Evolutionary conservation across 352 stramenopile genomes (phyloP).

Genomic region (Phytopythium boreale): DNA sequence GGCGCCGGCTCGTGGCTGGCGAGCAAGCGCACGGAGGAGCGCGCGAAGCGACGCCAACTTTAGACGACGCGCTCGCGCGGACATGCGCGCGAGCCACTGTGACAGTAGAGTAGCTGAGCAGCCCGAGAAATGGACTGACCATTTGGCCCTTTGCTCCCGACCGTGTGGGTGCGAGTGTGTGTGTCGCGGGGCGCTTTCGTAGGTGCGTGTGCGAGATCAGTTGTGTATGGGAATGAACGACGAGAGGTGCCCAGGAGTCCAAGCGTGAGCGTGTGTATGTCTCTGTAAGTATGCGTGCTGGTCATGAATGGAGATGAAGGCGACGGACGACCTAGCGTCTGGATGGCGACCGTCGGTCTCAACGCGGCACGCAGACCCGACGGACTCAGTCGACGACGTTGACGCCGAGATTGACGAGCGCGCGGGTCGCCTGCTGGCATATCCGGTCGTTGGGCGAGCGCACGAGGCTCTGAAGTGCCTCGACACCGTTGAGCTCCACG

Average conservation of each 20-base stretch:
- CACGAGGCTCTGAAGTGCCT: constrained; percentile 77
- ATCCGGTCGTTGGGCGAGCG: constrained; percentile 83
- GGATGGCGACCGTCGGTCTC: neutral
- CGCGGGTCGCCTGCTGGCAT: constrained; percentile 85
- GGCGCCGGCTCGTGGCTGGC: constrained; percentile 73
- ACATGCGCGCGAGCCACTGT: constrained; percentile 2
- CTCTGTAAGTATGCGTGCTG: neutral
- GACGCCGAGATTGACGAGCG: constrained; percentile 87
- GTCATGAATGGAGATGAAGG: neutral
- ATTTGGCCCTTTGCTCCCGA: neutral
- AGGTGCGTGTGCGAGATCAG: neutral
- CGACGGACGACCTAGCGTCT: neutral
- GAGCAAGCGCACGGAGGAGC: constrained; percentile 82
- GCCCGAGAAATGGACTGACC: neutral
- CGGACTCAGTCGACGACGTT: constrained; percentile 64
- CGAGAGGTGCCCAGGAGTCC: neutral
- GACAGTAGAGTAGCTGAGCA: constrained; percentile 7
- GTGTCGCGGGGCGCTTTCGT: neutral
- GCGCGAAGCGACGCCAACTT: constrained; percentile 72
- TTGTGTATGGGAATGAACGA: neutral
- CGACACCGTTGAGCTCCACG: constrained; percentile 74
- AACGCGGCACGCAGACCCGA: neutral
- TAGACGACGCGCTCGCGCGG: constrained; percentile 16
- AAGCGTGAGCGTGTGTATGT: neutral
- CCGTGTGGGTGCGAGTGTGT: neutral